Conservation (phyloP, 805 yeast genomes). For the Candida cerambycidarum region DNA sequence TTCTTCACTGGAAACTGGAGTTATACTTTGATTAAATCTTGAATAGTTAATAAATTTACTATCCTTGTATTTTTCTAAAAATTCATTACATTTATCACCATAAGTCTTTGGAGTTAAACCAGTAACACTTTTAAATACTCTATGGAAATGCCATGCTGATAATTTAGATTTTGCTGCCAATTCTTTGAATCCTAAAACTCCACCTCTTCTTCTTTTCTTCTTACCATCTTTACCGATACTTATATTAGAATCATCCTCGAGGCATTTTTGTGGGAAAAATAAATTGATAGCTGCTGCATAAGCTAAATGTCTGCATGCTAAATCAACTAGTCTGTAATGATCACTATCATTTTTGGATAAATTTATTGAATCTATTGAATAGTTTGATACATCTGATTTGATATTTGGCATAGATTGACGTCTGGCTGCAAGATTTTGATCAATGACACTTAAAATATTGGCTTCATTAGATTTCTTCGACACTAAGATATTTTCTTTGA, state of each 20-base stretch:
- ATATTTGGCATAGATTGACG: conserved; percentile 31
- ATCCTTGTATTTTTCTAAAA: conserved; percentile 37
- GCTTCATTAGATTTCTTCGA: conserved; percentile 24
- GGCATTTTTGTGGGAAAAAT: conserved; percentile 23
- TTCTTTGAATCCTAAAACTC: conserved; percentile 81
- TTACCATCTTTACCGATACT: conserved; percentile 14
- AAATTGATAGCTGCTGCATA: conserved; percentile 63
- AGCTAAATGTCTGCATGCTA: conserved; percentile 83
- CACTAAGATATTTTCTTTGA: conserved; percentile 37
- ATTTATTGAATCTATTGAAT: conserved; percentile 15
- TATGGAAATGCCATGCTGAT: conserved; percentile 91
- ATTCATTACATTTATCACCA: conserved; percentile 79
- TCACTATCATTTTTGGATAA: conserved; percentile 63
- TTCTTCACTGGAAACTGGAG: conserved; percentile 10
- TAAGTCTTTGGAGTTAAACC: conserved; percentile 87
- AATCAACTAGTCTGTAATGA: conserved; percentile 66
- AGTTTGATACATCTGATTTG: background rate
- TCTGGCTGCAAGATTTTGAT: conserved; percentile 16
- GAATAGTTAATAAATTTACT: conserved; percentile 17
- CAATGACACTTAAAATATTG: conserved; percentile 22
- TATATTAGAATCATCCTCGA: conserved; percentile 19
- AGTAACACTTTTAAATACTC: conserved; percentile 83
- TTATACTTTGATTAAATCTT: conserved; percentile 12
- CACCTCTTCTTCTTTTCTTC: conserved; percentile 67
- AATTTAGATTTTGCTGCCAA: conserved; percentile 80